Base-by-base conservation (phyloP, 2,329 filamentous ascomycete species). In the Anthostomella pinea region DNA sequence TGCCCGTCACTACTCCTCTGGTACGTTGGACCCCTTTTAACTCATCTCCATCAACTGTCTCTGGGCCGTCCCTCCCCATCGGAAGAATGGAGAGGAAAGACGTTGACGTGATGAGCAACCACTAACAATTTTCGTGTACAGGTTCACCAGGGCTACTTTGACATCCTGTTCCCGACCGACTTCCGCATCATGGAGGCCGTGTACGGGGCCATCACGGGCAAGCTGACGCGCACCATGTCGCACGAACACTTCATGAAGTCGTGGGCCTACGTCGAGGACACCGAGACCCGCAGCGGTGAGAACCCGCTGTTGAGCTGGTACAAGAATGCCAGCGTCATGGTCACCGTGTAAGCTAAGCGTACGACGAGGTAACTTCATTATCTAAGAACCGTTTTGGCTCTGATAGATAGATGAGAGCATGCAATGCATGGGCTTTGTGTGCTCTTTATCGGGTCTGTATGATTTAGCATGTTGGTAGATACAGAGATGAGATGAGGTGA, bases 71-170 rank as follows among this genome's bases (percentile, higher is more conserved):
- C 22, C 22, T n/a, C 14, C 14, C 28, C 17, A 18, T 23, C 46
- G n/a, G n/a, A n/a, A n/a, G n/a, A n/a, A n/a, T 11, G 15, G 11
- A 6, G 14, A 19, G 6, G 20, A 21, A 17, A 10, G 15, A 33
- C 9, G 5, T 19, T 10, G 18, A 33, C 25, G 8, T 18, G n/a
- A n/a, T 3, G 13, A 9, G 8, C 6, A 13, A 15, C 33, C 25
- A 37, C 14, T 20, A 38, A 46, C 13, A 20, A 30, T 15, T n/a
- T n/a, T n/a, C n/a, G 7, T 28, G 14, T 22, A 25, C 46, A 94
- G 87, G 87, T 96, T 30, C 90, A 97, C 62, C 94, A 98, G 68
- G 94, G 93, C 29, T 97, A 95, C 66, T 98, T 98, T 59, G 94
- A 98, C 60, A 96, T 98, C 54, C 82, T 98, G 59, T 98, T 98